These are phyloP conservation scores for Plasmopara halstedii DNA, from an alignment of 352 stramenopile genomes.

Conservation along the genomic window DNA sequence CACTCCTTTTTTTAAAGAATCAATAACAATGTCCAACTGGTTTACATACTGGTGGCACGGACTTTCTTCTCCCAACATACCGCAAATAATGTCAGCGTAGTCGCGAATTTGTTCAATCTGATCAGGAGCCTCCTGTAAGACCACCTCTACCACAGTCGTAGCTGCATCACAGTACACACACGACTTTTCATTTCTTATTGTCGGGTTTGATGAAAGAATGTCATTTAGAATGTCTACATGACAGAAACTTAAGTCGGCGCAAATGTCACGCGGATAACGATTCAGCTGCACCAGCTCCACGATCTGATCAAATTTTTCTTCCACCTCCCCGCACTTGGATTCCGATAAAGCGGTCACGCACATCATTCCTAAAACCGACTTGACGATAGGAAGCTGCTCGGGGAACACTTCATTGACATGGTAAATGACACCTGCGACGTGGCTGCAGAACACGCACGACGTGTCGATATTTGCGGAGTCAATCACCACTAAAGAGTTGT, in stretches of 20 bases:
- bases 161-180: conserved; percentile 58
- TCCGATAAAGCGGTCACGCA: conserved; percentile 34
- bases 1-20: conserved; percentile 33
- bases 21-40: conserved; percentile 38
- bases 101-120: conserved; percentile 39
- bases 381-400: conserved; percentile 33
- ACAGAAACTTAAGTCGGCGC: conserved; percentile 33
- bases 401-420: conserved; percentile 33
- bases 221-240: conserved; percentile 7
- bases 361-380: conserved; percentile 29
- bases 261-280: conserved; percentile 38
- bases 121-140: conserved; percentile 34
- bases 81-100: conserved; percentile 49
- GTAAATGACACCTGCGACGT: conserved; percentile 30
- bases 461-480: conserved; percentile 6
- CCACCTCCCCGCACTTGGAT: conserved; percentile 40
- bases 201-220: background rate
- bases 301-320: conserved; percentile 52
- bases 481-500: conserved; percentile 4
- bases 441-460: conserved; percentile 44
- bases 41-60: conserved; percentile 38
- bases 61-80: conserved; percentile 40
- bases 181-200: conserved; percentile 20
- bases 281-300: conserved; percentile 44
- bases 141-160: conserved; percentile 39